Percentiles rank a stretch among this genome's conserved stretches.
Conservation (phyloP, 2,329 filamentous ascomycete genomes). For the Cladophialophora carrionii region DNA sequence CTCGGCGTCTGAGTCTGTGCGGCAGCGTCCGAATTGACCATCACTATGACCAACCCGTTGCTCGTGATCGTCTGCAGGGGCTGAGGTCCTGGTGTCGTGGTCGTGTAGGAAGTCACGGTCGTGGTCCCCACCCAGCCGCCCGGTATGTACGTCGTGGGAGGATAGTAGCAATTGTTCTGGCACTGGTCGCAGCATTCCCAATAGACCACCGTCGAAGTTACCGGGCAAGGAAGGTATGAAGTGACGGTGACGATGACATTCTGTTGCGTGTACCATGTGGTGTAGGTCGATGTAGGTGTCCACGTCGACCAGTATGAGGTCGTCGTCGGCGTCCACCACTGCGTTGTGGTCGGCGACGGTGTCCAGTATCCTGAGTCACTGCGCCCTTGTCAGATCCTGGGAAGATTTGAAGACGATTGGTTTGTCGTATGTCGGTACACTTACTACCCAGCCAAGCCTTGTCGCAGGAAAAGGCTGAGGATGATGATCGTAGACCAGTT, state of each 20-base stretch:
- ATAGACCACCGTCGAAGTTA: constrained; percentile 32
- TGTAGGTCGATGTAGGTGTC: constrained; percentile 33
- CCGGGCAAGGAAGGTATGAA: constrained; percentile 31
- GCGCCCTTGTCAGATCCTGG: not conserved
- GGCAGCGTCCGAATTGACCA: constrained; percentile 18
- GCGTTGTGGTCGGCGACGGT: constrained; percentile 14
- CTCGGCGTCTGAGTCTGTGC: constrained; percentile 22
- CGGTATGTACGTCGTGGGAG: constrained; percentile 10
- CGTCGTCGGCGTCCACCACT: constrained; percentile 34
- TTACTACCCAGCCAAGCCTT: constrained; percentile 22
- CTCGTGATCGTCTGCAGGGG: constrained; percentile 29
- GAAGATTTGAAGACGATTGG: not conserved
- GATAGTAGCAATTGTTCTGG: constrained; percentile 27
- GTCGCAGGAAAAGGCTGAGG: constrained; percentile 13
- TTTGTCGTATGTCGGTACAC: constrained; percentile 4
- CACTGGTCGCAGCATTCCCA: constrained; percentile 36
- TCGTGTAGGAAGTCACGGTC: constrained; percentile 34
- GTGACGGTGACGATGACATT: constrained; percentile 35
- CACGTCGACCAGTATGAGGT: constrained; percentile 34
- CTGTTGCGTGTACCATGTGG: constrained; percentile 29
- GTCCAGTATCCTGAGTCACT: constrained; percentile 34
- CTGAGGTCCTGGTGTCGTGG: constrained; percentile 22
- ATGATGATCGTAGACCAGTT: constrained; percentile 8
- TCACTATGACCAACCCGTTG: constrained; percentile 32
- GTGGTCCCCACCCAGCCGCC: constrained; percentile 24